Evolutionary conservation across 73 alveolate genomes (phyloP).

Genomic region (Uronychia binucleata): DNA sequence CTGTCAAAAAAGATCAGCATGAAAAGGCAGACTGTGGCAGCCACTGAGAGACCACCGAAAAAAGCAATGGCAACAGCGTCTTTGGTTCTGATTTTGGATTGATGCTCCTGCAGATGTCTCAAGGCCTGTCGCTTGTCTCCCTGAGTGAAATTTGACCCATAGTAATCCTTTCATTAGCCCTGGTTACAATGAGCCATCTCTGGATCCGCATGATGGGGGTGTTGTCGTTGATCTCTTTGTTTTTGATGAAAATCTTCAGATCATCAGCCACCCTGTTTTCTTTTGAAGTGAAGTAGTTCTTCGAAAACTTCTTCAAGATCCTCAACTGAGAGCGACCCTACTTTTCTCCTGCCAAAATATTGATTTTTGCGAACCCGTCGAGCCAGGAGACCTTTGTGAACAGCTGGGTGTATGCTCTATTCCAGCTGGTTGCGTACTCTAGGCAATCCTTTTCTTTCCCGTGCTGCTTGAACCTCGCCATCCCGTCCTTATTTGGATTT

Average conservation of each 20-base stretch:
- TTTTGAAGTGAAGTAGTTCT: constrained; percentile 9
- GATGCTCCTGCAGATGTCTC: neutral
- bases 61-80: constrained; percentile 41
- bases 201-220: neutral
- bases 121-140: neutral
- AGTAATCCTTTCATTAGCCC: neutral
- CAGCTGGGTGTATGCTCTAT: constrained; percentile 33
- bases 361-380: constrained; percentile 42
- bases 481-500: neutral
- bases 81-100: constrained; percentile 5
- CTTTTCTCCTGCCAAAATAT: constrained; percentile 23
- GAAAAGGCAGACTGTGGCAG: constrained; percentile 5
- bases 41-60: constrained; percentile 29
- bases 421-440: constrained; percentile 51
- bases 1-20: neutral
- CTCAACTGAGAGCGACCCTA: neutral
- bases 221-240: neutral
- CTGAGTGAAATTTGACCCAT: neutral
- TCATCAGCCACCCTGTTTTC: constrained; percentile 31
- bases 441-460: constrained; percentile 22
- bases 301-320: constrained; percentile 25
- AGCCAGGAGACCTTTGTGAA: constrained; percentile 17
- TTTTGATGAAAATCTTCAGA: neutral
- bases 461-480: neutral
- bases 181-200: neutral